Conservation (phyloP, 2,329 filamentous ascomycete genomes). For the Paraconiothyrium brasiliense region DNA sequence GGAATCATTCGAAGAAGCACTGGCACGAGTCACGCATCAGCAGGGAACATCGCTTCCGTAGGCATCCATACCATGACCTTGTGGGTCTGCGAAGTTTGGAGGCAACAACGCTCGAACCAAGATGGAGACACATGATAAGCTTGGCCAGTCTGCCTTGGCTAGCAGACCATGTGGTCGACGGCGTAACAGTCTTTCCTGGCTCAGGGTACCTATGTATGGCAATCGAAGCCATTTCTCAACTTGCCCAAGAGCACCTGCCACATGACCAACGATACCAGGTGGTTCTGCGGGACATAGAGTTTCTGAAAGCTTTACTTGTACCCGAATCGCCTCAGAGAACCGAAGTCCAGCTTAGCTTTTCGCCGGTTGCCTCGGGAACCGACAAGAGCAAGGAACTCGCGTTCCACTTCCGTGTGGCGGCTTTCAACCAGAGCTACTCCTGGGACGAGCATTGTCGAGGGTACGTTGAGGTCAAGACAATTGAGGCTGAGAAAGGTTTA, state of each 20-base stretch:
- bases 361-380: background rate
- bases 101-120: slow-evolving; percentile 18
- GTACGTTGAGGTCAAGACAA: background rate
- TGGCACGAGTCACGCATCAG: slow-evolving; percentile 28
- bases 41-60: slow-evolving; percentile 18
- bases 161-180: slow-evolving; percentile 19
- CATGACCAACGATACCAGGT: background rate
- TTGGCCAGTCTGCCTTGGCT: slow-evolving; percentile 23
- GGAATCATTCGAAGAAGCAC: slow-evolving; percentile 37
- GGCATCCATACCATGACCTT: slow-evolving; percentile 17
- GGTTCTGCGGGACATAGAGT: slow-evolving; percentile 2
- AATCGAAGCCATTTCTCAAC: slow-evolving; percentile 11
- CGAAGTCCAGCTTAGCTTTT: background rate
- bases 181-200: slow-evolving; percentile 27
- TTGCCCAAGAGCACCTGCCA: background rate
- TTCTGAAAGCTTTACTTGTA: slow-evolving; percentile 3
- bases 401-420: background rate
- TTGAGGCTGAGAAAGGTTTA: background rate
- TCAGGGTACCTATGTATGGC: slow-evolving; percentile 14
- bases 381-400: slow-evolving; percentile 3
- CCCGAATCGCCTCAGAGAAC: slow-evolving; percentile 11
- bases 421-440: background rate
- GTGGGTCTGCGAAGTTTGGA: slow-evolving; percentile 15
- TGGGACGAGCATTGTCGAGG: slow-evolving; percentile 10
- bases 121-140: slow-evolving; percentile 32